Base-by-base conservation (phyloP, 441 rosid species). In the Pelargonium fulgidum region DNA sequence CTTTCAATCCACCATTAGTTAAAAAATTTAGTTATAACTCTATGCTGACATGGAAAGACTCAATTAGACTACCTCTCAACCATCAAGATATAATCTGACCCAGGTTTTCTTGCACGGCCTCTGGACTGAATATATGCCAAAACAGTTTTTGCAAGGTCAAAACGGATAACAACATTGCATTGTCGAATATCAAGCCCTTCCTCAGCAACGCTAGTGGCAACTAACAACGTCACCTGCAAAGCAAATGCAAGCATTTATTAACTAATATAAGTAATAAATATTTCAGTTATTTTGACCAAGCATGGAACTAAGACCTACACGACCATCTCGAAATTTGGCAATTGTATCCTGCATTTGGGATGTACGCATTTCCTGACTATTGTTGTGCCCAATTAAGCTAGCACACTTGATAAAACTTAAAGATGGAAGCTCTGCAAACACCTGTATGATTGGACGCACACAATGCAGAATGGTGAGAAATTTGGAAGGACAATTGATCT, bases 81-180 rank as follows among this genome's bases (percentile, higher is more conserved):
- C 99, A 95, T 95, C 85, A 95, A 89, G 77, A 95, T 90, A 72
- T 95, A 95, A 87, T 89, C 93, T 73, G 98, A 95, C 63, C 99
- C 98, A 78, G 99, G 98, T 80, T 95, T 95, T 83, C 99, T 87
- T 56, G 99, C 99, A 80, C 99, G 93, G 69, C 99, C 99, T 74
- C 98, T 89, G 0, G 99, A 95, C 82, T 95, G 99, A 80, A 95
- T 95, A 73, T 95, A 92, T 14, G 99, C 99, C 68, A 95, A 81
- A 66, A 95, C 97, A 70, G 99, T 95, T 86, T 95, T 95, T 68
- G 99, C 99, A 69, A 95, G 98, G 78, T 95, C 99, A 80, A 95
- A 95, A 71, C 99, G 95, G 77, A 95, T 92, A 59, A 95, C 99
- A 75, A 95, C 97, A 76, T 92, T 95, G 87, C 99, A 95, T 74